Evolutionary conservation across 345 rosid species (phyloP).

Genomic region (Barbarea vulgaris): DNA sequence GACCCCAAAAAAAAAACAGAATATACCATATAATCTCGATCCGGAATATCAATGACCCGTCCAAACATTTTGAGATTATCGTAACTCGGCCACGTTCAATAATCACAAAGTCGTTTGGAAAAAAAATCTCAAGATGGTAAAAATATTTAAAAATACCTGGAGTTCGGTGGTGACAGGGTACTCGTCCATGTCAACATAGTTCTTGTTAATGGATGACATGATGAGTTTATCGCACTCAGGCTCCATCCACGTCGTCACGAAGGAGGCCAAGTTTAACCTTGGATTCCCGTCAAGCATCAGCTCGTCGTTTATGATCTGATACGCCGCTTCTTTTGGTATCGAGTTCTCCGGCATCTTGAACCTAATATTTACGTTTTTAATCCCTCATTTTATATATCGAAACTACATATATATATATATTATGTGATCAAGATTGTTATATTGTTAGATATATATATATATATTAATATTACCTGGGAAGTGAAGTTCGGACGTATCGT

Average conservation of each 20-base stretch:
- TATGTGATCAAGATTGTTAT: neutral
- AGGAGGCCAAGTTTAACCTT: constrained; percentile 84
- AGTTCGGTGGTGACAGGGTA: constrained; percentile 97
- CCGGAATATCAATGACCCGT: no score
- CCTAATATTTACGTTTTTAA: constrained; percentile 40
- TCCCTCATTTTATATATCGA: neutral
- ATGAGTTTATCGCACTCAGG: constrained; percentile 94
- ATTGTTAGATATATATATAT: neutral
- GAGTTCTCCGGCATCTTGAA: constrained; percentile 81
- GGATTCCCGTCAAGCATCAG: constrained; percentile 91
- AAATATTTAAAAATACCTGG: constrained; percentile 49
- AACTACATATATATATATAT: neutral
- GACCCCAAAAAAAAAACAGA: no score
- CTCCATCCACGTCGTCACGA: constrained; percentile 96
- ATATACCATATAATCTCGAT: constrained; percentile 2
- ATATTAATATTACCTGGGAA: constrained; percentile 50
- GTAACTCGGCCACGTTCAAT: neutral
- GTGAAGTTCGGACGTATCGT: constrained; percentile 74
- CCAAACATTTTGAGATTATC: neutral
- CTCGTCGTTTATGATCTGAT: constrained; percentile 85
- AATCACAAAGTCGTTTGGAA: neutral
- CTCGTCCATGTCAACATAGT: constrained; percentile 95
- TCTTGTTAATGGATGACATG: constrained; percentile 83
- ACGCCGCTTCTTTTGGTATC: constrained; percentile 92
- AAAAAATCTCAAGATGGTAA: neutral